Evolutionary conservation across 2,329 filamentous ascomycete genomes (phyloP).

Genomic region (Penicillium hordei): DNA sequence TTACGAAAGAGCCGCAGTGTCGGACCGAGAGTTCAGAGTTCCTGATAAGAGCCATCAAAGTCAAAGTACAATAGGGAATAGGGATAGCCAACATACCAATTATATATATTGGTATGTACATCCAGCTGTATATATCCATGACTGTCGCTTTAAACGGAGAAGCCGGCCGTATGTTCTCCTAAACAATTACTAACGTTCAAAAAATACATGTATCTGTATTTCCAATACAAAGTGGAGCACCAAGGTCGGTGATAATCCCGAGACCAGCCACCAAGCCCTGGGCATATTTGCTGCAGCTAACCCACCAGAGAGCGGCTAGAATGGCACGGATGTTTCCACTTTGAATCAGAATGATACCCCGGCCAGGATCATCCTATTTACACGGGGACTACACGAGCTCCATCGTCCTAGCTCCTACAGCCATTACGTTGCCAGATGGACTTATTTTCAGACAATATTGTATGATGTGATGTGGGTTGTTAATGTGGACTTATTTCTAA

Average conservation of each 20-base stretch:
- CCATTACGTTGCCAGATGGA: background rate
- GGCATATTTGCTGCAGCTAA: constrained; percentile 20
- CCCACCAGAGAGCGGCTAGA: constrained; percentile 16
- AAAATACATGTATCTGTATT: background rate
- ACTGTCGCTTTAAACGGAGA: background rate
- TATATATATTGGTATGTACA: background rate
- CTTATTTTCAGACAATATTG: too few species aligned
- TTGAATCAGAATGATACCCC: background rate
- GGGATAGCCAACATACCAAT: background rate
- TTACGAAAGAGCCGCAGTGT: constrained; percentile 3
- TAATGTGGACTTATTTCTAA: too few species aligned
- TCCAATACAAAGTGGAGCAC: constrained; percentile 11
- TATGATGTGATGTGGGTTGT: too few species aligned
- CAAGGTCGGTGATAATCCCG: constrained; percentile 23
- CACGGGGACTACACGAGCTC: background rate
- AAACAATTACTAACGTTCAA: too few species aligned
- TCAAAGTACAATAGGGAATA: background rate
- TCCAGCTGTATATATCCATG: too few species aligned
- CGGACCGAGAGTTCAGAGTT: background rate
- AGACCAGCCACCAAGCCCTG: constrained; percentile 16
- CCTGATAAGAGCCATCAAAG: background rate
- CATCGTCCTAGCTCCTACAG: background rate
- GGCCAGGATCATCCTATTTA: background rate
- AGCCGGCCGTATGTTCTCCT: background rate
- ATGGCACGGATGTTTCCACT: constrained; percentile 2